These are phyloP conservation scores for Penicillium cinerascens DNA, from an alignment of 495 filamentous ascomycete genomes.

Conservation along the genomic window DNA sequence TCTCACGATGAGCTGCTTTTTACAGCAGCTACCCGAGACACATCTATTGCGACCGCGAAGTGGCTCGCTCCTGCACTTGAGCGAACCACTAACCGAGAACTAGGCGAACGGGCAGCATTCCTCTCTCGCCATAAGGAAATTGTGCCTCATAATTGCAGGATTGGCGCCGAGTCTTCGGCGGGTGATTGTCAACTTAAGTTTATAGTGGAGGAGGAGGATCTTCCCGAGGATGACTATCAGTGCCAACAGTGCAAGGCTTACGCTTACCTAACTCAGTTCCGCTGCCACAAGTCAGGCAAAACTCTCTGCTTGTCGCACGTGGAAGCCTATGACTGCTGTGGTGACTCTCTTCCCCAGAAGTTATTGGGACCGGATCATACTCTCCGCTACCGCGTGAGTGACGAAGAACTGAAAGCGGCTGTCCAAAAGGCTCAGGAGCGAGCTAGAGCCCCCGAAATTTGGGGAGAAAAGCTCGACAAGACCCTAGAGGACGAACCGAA, in stretches of 20 bases:
- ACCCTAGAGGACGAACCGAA: conserved; percentile 75
- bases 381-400: conserved; percentile 69
- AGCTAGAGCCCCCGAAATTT: conserved; percentile 78
- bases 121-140: conserved; percentile 59
- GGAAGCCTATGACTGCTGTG: conserved; percentile 76
- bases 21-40: conserved; percentile 74
- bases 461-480: conserved; percentile 87
- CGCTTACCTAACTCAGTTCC: conserved; percentile 85
- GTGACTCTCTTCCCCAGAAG: conserved; percentile 54
- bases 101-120: conserved; percentile 63
- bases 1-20: conserved; percentile 96
- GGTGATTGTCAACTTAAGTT: conserved; percentile 42
- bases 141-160: conserved; percentile 44
- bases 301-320: conserved; percentile 76
- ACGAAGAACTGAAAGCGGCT: conserved; percentile 61
- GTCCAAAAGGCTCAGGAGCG: conserved; percentile 81
- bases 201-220: conserved; percentile 63
- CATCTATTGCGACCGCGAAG: conserved; percentile 88
- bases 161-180: conserved; percentile 30
- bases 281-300: conserved; percentile 73
- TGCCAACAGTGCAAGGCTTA: conserved; percentile 91
- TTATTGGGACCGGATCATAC: conserved; percentile 61
- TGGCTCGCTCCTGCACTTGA: conserved; percentile 89
- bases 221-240: conserved; percentile 84
- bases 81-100: conserved; percentile 69